Evolutionary conservation across 768 basidiomycete genomes (phyloP), one percentile per base, ranked within the genome.

Genomic region (Xerocomus brunneocitrinus): DNA sequence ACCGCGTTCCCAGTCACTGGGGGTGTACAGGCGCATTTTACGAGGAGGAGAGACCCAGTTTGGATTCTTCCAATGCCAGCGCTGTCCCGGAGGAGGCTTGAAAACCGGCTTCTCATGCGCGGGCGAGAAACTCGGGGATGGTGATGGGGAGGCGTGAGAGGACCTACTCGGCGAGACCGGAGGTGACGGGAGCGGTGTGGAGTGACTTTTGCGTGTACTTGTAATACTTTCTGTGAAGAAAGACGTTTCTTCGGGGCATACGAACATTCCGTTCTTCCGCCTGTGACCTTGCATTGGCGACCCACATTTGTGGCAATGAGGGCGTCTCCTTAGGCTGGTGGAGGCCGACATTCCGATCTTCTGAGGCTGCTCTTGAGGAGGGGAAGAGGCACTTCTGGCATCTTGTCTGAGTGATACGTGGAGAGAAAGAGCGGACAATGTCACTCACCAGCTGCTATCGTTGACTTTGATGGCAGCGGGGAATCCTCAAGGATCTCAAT

Each of bases 31-130:
- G 19, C 63, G 66, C 58, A 49, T 56, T 42, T 68, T 67, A 30
- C 50, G 64, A 35, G 68, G 66, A 0, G 68, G 68, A 27, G 68
- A 71, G 28, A 65, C 54, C 68, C 68, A 69, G 32, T 69, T 69
- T 3, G 68, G 68, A 49, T 69, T 69, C 44, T 50, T 68, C 68
- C 68, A 69, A 43, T 71, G 68, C 68, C 68, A 69, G 16, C 60
- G 59, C 9, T 61, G 28, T 41, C 70, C 70, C 1, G 64, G 64
- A 32, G 68, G 68, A 36, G 67, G 57, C 30, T 58, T 62, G 24
- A 69, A 69, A 19, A 53, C 50, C 1, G 52, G 62, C 27, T 46
- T 57, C 46, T 62, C 58, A 9, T 44, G 51, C 30, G 13, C 63
- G 30, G 65, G 58, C 14, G 54, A 56, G 40, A 65, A 62, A 28